Percentiles rank a stretch among this genome's conserved stretches.
Conservation (phyloP, 1,284 basidiomycete genomes). For the Cryptococcus hybrid region DNA sequence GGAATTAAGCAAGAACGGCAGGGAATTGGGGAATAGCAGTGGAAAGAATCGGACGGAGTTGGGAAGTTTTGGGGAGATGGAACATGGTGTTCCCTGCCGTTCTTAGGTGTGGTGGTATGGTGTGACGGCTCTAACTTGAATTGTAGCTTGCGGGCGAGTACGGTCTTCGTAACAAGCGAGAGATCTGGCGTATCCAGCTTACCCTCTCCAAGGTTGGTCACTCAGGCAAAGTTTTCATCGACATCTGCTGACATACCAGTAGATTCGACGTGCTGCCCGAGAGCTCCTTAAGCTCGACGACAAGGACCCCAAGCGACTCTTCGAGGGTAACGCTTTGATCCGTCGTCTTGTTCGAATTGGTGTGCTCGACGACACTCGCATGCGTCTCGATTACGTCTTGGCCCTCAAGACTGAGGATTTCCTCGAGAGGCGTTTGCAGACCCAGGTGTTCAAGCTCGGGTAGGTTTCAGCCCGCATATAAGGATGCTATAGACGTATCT, state of each 20-base stretch:
- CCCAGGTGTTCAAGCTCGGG: slow-evolving; percentile 96
- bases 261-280: slow-evolving; percentile 99
- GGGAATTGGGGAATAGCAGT: not conserved
- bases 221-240: not conserved
- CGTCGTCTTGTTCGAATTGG: slow-evolving; percentile 98
- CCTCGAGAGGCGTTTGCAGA: slow-evolving; percentile 98
- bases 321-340: slow-evolving; percentile 98
- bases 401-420: slow-evolving; percentile 99
- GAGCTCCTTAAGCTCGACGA: slow-evolving; percentile 99
- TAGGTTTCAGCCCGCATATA: slow-evolving; percentile 11
- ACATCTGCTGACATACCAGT: not conserved
- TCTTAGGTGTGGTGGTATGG: not conserved
- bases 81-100: not conserved
- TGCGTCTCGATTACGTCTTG: slow-evolving; percentile 99
- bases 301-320: slow-evolving; percentile 99
- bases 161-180: slow-evolving; percentile 99
- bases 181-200: slow-evolving; percentile 99
- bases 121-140: not conserved
- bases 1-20: not conserved
- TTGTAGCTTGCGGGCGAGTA: slow-evolving; percentile 95
- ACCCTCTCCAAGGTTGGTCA: slow-evolving; percentile 75
- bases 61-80: not conserved
- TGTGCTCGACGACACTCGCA: slow-evolving; percentile 98
- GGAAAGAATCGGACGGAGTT: not conserved
- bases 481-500: not conserved